These are phyloP conservation scores for Collybia sp. DNA, from an alignment of 768 basidiomycete genomes.

Conservation along the genomic window DNA sequence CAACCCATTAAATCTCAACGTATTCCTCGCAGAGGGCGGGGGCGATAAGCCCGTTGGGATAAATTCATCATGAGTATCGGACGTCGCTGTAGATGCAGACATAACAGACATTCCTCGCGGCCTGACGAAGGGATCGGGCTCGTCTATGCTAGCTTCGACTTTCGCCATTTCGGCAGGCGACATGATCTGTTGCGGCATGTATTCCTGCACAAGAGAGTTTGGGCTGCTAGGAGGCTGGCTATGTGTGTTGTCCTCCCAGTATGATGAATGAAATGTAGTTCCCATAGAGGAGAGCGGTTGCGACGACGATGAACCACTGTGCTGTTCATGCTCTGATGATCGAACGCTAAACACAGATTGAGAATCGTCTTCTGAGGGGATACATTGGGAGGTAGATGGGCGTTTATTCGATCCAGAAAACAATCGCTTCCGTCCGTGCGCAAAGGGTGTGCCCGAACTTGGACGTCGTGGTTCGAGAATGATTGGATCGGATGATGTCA, in stretches of 20 bases:
- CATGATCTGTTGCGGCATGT: conserved; percentile 62
- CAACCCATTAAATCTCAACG: conserved; percentile 6
- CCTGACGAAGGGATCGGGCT: conserved; percentile 18
- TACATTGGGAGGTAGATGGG: conserved; percentile 45
- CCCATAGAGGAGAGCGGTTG: conserved; percentile 17
- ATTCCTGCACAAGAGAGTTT: conserved; percentile 30
- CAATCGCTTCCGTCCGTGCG: conserved; percentile 46
- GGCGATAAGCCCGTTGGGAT: conserved; percentile 20
- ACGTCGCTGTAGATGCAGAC: conserved; percentile 32
- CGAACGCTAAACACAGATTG: conserved; percentile 48
- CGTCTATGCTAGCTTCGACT: conserved; percentile 49
- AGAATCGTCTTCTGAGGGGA: conserved; percentile 44
- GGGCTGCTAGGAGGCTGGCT: conserved; percentile 34
- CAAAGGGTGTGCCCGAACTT: conserved; percentile 1
- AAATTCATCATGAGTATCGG: conserved; percentile 24
- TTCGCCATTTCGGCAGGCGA: conserved; percentile 61
- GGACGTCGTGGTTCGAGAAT: conserved; percentile 1
- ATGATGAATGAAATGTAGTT: conserved; percentile 21
- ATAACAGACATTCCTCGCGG: conserved; percentile 30
- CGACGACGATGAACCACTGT: conserved; percentile 13
- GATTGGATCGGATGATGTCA: conserved; percentile 17
- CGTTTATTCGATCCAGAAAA: conserved; percentile 55
- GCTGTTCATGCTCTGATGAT: conserved; percentile 36
- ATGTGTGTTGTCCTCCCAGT: conserved; percentile 43
- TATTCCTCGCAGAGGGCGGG: conserved; percentile 16